phyloP scores from a whole-genome alignment of 495 filamentous ascomycete species.

The Lepidopterella palustris region DNA sequence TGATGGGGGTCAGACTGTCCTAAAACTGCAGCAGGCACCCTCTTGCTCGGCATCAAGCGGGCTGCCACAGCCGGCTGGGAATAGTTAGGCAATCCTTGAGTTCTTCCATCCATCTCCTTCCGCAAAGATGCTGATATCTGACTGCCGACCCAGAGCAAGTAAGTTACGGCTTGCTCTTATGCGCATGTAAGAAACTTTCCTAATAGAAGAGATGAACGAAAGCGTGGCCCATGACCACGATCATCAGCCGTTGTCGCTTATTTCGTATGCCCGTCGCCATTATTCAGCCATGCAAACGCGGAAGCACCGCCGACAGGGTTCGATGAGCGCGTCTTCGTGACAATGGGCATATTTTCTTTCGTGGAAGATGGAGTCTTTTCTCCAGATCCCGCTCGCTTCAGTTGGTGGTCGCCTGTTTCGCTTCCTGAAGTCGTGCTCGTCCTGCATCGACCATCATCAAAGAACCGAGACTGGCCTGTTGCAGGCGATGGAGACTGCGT shows the following conservation, averaged over 20 bases:
- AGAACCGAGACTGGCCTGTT: slow-evolving; percentile 37
- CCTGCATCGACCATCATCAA: slow-evolving; percentile 35
- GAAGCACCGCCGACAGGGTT: slow-evolving; percentile 91
- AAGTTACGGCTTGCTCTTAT: neutral
- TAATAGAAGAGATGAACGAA: neutral
- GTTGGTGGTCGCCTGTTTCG: slow-evolving; percentile 8
- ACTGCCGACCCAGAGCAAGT: too few species aligned
- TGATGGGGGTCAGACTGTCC: neutral
- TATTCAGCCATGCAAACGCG: slow-evolving; percentile 89
- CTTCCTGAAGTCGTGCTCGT: slow-evolving; percentile 11
- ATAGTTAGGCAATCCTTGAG: too few species aligned
- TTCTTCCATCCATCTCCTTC: neutral
- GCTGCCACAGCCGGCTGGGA: too few species aligned
- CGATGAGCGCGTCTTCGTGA: slow-evolving; percentile 45
- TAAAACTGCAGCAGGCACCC: neutral
- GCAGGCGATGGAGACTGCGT: slow-evolving; percentile 10
- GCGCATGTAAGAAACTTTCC: neutral
- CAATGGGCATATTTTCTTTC: slow-evolving; percentile 41
- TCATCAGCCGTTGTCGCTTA: neutral
- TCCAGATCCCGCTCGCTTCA: slow-evolving; percentile 15
- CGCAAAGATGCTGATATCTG: too few species aligned
- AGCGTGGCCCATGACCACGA: neutral
- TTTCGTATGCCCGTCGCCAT: slow-evolving; percentile 27
- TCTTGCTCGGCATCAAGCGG: neutral
- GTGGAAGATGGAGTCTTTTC: slow-evolving; percentile 29